Base-by-base conservation (phyloP, 371 early-diverging fungal species). In the Mucor circinelloides region DNA sequence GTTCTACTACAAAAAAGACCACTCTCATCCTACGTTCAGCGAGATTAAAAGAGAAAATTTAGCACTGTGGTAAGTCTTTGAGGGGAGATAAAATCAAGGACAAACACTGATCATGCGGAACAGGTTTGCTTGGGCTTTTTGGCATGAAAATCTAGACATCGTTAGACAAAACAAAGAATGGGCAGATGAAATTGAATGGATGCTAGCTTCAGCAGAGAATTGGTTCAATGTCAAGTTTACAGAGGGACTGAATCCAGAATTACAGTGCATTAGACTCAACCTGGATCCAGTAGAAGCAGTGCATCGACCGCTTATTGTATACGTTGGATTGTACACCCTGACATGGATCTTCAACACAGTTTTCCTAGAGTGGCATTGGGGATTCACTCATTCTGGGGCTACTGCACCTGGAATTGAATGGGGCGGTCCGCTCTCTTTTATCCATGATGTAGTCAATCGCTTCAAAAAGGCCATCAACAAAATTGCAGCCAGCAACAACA, bases 201-300 rank as follows among this genome's bases (percentile, higher is more conserved):
- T 84, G 82, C 60, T 87, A 9, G 57, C 61, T 13, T 46, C 57
- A 0, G 58, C 86, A n/a, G 89, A 90, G 65, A 44, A 64, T 13
- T 52, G 65, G 12, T 82, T 77, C 48, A 50, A 70, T 7, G 48
- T 87, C 55, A 67, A 76, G 48, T 81, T 91, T 58, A 65, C 81
- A 13, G 54, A 76, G 6, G 90, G 90, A 6, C 76, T 76, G 62
- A 91, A 90, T 71, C 61, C 73, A 6, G 48, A 78, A 0, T 64
- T 89, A 30, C 64, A 76, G 23, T 85, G 88, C 50, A 85, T 90
- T 58, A 80, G 87, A 12, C 79, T 90, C 28, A 82, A 78, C 21
- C 75, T 88, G 36, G 90, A 91, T 58, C 85, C 86, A 4, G 82
- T 91, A 36, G 67, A 84, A 28, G 89, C 89, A 7, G 69, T 80